Conservation (phyloP, 2,329 filamentous ascomycete genomes). For the Phialocephala subalpina region DNA sequence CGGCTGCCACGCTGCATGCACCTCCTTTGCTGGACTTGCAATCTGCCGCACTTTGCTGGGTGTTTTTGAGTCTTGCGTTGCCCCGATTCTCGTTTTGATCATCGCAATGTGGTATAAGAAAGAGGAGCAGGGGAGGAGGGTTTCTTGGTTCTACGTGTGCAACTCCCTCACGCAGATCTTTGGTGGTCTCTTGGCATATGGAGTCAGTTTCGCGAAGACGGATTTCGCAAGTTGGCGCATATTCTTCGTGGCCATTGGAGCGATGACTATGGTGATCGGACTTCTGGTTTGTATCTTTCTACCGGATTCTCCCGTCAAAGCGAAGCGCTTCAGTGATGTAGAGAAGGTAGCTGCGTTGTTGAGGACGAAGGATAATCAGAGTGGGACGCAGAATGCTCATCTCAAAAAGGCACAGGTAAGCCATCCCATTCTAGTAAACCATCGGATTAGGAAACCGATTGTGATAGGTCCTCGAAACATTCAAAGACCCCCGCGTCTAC, state of each 20-base stretch:
- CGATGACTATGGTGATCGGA: slow-evolving; percentile 18
- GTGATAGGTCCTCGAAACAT: slow-evolving; percentile 56
- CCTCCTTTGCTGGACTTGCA: slow-evolving; percentile 57
- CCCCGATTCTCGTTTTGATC: slow-evolving; percentile 60
- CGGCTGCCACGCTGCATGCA: slow-evolving; percentile 55
- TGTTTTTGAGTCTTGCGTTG: slow-evolving; percentile 59
- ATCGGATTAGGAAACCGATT: not conserved
- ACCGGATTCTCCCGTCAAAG: slow-evolving; percentile 37
- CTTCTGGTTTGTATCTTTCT: slow-evolving; percentile 35
- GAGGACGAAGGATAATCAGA: slow-evolving; percentile 45
- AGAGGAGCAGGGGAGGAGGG: slow-evolving; percentile 62
- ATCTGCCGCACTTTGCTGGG: slow-evolving; percentile 59
- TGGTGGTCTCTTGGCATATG: slow-evolving; percentile 27
- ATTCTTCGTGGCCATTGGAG: slow-evolving; percentile 25
- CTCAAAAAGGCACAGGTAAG: slow-evolving; percentile 49
- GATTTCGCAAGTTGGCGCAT: slow-evolving; percentile 25
- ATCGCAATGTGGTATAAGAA: slow-evolving; percentile 63
- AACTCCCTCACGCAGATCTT: slow-evolving; percentile 36
- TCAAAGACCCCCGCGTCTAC: slow-evolving; percentile 38
- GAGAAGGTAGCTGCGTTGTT: slow-evolving; percentile 47
- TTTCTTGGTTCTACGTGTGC: slow-evolving; percentile 42
- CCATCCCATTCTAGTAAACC: not conserved
- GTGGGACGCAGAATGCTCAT: slow-evolving; percentile 57
- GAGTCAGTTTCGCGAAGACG: slow-evolving; percentile 14
- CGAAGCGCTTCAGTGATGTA: slow-evolving; percentile 50